Percentiles rank a stretch among this genome's conserved stretches.
Evolutionary conservation across 1,139 yeast genomes (phyloP).

Genomic region (Maudiozyma humilis): DNA sequence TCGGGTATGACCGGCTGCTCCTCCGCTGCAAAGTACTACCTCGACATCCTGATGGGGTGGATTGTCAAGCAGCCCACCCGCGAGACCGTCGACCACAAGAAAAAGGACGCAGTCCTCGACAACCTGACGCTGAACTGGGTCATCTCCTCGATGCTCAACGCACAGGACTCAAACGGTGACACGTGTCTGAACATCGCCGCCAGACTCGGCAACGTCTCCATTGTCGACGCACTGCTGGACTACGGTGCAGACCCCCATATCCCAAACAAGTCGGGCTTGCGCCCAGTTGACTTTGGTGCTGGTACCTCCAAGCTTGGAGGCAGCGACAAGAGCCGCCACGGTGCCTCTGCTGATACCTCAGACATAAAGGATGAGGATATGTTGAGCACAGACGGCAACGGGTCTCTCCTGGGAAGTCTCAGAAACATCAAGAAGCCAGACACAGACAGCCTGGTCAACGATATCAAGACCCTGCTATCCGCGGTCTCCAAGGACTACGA

Average conservation of each 20-base stretch:
- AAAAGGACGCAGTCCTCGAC: constrained; percentile 36
- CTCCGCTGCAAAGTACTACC: constrained; percentile 66
- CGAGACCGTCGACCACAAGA: constrained; percentile 8
- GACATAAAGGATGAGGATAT: constrained; percentile 1
- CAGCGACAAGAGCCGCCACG: not conserved
- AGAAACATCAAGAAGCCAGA: constrained; percentile 16
- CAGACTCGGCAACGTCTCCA: constrained; percentile 72
- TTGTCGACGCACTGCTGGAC: constrained; percentile 71
- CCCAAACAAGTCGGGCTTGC: constrained; percentile 75
- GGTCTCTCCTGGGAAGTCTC: constrained; percentile 1
- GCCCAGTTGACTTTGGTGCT: constrained; percentile 76
- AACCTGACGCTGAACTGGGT: constrained; percentile 50
- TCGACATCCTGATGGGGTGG: constrained; percentile 74
- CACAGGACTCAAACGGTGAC: constrained; percentile 79
- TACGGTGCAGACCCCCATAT: constrained; percentile 78
- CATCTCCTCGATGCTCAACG: constrained; percentile 58
- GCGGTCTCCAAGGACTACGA: constrained; percentile 27
- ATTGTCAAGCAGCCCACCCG: constrained; percentile 42
- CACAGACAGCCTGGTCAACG: constrained; percentile 22
- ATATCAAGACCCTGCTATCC: constrained; percentile 21
- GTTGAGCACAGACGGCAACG: not conserved
- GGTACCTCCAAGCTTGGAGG: constrained; percentile 17
- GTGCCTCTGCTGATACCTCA: not conserved
- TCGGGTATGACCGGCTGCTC: constrained; percentile 66
- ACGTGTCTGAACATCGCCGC: constrained; percentile 88